Evolutionary conservation across 257 asterid species (phyloP).

Genomic region (Paraleonurus japonicus): DNA sequence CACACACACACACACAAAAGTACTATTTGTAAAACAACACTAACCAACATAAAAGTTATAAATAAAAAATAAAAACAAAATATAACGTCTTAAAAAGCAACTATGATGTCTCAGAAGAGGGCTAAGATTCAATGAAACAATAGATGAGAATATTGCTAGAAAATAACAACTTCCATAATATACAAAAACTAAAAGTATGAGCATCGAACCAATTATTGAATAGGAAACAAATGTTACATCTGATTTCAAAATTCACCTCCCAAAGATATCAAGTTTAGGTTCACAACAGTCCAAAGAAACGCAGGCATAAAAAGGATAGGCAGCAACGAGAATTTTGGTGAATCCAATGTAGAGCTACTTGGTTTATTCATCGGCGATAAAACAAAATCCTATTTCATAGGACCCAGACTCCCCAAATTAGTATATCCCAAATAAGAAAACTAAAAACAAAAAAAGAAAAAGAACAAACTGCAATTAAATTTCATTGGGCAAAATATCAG

Average conservation of each 20-base stretch:
- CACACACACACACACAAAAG: background rate
- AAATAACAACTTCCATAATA: background rate
- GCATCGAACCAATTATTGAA: background rate
- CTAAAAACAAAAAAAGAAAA: background rate
- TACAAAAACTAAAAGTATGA: background rate
- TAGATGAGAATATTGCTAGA: background rate
- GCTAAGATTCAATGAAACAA: background rate
- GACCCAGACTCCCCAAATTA: background rate
- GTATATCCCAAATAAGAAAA: background rate
- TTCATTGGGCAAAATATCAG: constrained; percentile 1
- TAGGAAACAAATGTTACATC: background rate
- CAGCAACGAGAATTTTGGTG: background rate
- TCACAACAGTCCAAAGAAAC: background rate
- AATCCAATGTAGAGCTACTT: background rate
- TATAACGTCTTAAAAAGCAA: background rate
- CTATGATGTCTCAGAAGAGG: background rate
- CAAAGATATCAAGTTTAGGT: background rate
- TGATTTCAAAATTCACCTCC: background rate
- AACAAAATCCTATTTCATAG: background rate
- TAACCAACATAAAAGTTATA: background rate
- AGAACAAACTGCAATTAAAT: background rate
- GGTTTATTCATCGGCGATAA: background rate
- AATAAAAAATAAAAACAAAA: background rate
- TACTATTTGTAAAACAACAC: no score
- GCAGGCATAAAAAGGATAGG: background rate